Percentiles rank a stretch among this genome's conserved stretches.
phyloP scores from a whole-genome alignment of 257 asterid species.

The Scutellaria baicalensis region DNA sequence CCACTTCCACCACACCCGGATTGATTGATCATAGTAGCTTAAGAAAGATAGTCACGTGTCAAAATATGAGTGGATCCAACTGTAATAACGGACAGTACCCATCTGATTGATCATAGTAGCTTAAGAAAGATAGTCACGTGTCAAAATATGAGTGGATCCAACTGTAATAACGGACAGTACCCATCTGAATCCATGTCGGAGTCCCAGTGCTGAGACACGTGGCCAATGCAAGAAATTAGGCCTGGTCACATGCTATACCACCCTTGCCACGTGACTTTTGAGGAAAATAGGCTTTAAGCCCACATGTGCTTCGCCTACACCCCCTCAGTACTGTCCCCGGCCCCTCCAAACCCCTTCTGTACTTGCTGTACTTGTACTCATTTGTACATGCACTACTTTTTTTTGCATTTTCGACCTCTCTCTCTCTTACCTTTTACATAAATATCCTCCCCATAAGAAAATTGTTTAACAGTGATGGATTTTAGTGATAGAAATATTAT shows the following conservation, averaged over 20 bases:
- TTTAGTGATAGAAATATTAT: no score
- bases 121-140: background rate
- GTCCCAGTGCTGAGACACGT: background rate
- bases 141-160: background rate
- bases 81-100: background rate
- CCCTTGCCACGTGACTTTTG: conserved; percentile 15
- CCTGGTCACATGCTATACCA: conserved; percentile 8
- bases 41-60: background rate
- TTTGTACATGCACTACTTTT: no score
- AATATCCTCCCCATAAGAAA: no score
- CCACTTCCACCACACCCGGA: no score
- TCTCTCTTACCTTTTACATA: no score
- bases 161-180: conserved; percentile 3
- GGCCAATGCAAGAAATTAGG: background rate
- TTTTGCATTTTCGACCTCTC: no score
- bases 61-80: background rate
- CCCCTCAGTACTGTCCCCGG: background rate
- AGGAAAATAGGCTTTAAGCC: background rate
- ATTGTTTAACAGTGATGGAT: no score
- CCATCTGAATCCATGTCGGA: conserved; percentile 14
- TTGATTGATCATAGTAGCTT: no score
- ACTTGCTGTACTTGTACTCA: no score
- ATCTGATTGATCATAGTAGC: background rate
- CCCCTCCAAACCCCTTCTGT: no score
- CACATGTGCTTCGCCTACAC: background rate